Evolutionary conservation across 139 green algal species (phyloP), one percentile per base, ranked within the genome.

Genomic region (Chlorella sp.): DNA sequence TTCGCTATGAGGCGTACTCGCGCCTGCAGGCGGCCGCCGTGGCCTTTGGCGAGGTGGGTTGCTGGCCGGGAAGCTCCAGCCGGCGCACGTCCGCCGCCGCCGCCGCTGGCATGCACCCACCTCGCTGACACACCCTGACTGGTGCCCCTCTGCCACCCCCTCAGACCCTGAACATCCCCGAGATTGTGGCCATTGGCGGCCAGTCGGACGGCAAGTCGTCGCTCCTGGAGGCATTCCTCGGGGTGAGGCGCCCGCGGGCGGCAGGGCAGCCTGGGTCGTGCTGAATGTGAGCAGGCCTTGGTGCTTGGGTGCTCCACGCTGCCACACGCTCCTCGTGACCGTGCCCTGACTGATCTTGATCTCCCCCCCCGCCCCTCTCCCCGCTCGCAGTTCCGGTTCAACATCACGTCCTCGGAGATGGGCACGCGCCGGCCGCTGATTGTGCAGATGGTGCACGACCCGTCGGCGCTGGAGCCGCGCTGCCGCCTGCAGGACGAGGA

Each of bases 111-210:
- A 60, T 60, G 51, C 13, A 60, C 51, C 51, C 51, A 60, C 51
- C 51, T 24, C 24, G 51, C 51, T 16, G 51, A 11, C 51, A 60
- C 51, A 3, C 51, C 16, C 16, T 60, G n/a, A n/a, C n/a, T n/a
- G n/a, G n/a, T 60, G 51, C 51, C 22, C 51, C 8, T 11, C 11
- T n/a, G n/a, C 46, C 11, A 11, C 11, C 46, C 51, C 51, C 9
- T 3, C 51, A 60, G 85, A 77, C 62, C 24, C 88, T 99, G 17
- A 92, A 95, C 3, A 97, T 99, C 38, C 96, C 96, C 13, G 96
- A 99, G 80, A 98, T 98, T 36, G 95, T 98, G 16, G 95, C 94
- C 3, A 94, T 98, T 73, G 96, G 96, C 0, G 96, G 96, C 8
- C 96, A 99, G 87, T 94, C 85, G 5, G 96, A 99, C 88, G 96